Evolutionary conservation across 129 eudicot species (phyloP).

Genomic region (Daucus carota): DH1_v3.0 NC_030386.2:23169501-23170000

Average conservation of each 20-base stretch:
- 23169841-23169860: neutral
- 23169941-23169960: neutral
- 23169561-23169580: neutral
- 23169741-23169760: neutral
- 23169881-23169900: neutral
- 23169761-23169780: neutral
- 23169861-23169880: neutral
- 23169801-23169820: neutral
- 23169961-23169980: neutral
- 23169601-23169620: neutral
- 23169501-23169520: neutral
- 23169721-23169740: too few species aligned
- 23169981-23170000: conserved; percentile 89
- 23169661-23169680: too few species aligned
- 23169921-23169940: neutral
- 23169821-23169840: neutral
- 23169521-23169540: neutral
- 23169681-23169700: neutral
- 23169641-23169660: neutral
- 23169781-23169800: neutral
- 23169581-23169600: neutral
- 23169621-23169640: too few species aligned
- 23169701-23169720: neutral
- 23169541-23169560: neutral
- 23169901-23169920: neutral